Evolutionary conservation across 495 filamentous ascomycete species (phyloP), one percentile per base, ranked within the genome.

Genomic region (Aspergillus campestris): DNA sequence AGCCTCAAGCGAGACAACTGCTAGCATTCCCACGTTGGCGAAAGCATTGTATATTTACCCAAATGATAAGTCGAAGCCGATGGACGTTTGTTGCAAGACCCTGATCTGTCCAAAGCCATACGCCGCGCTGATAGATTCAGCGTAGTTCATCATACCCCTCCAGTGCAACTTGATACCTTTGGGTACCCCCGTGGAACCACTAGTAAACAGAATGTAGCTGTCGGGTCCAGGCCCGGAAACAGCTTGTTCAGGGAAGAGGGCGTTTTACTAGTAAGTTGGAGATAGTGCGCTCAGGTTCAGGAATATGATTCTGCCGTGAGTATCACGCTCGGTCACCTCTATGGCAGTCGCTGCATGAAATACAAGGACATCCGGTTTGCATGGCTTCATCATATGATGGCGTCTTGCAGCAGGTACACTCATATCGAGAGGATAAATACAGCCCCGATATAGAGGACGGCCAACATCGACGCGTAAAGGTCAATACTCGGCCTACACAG

Each of bases 351-450:
- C 12, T 0, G 31, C 27, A 33, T 54, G 42, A 7, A 33, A 31
- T 1, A 58, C 30, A 8, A 67, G 33, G 10, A 51, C 55, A 9
- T 10, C 31, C 3, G 58, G 53, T 10, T 57, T 13, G 36, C 49
- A 58, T 15, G 53, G 56, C 7, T 49, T 27, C 1, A 53, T 47
- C 7, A 72, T 49, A 6, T 41, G 40, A 5, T 42, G 40, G 0
- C 67, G 61, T 1, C 70, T 57, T 0, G 49, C 28, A 6, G 57
- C 33, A 12, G 65, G 52, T 8, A 58, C 62, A 3, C 61, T 44
- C 1, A 66, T 49, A 39, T 81, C 77, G 3, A 83, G 48, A 0
- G 80, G 0, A 80, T 57, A 44, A 79, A 81, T 6, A 69, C 45
- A 6, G 51, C 67, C 0, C 77, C 78, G 39, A 75, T 35, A 0